Base-by-base conservation (phyloP, 75 land plant species). In the Ceratopteris richardii region DNA sequence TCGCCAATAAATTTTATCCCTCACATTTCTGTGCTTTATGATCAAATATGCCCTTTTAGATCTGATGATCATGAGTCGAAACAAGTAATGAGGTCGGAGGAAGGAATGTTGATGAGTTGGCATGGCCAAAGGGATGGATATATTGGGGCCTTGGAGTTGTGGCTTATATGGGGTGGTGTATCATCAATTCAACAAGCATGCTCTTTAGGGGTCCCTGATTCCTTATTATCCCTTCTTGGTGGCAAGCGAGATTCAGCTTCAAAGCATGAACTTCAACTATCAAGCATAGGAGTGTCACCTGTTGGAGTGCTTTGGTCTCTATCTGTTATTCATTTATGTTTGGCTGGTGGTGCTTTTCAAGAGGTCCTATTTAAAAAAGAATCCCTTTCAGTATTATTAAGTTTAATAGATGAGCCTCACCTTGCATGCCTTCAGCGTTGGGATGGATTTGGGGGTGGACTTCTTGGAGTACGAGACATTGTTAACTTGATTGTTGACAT, bases 401-500 rank as follows among this genome's bases (percentile, higher is more conserved):
- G 64, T 50, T 79, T 90, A 66, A 58, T 90, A 55, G 72, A 64
- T 66, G 79, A 90, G 51, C 60, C 44, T 0, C 96, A 94, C 66
- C 77, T 94, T 14, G 69, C 68, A 61, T 71, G 74, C 40, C 57
- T 89, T 1, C 88, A 73, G 25, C 31, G 20, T 53, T 94, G 98
- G 98, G 81, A 54, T 61, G 98, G 98, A 33, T 77, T 66, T 67
- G 83, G 83, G 54, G 98, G 96, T 43, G 98, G 91, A 31, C 74
- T 70, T 40, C 51, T 54, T 62, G 98, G 98, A 13, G 53, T 81
- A 50, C 77, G 74, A 56, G 85, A 84, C 51, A 28, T 79, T 20
- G 58, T 83, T 42, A 74, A 83, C 72, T 57, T 68, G 57, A 76
- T 86, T n/a, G 59, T 94, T 63, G 79, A 82, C 70, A 68, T 89